Evolutionary conservation across 2,329 filamentous ascomycete species (phyloP).

Genomic region (Trichoderma asperellum): DNA sequence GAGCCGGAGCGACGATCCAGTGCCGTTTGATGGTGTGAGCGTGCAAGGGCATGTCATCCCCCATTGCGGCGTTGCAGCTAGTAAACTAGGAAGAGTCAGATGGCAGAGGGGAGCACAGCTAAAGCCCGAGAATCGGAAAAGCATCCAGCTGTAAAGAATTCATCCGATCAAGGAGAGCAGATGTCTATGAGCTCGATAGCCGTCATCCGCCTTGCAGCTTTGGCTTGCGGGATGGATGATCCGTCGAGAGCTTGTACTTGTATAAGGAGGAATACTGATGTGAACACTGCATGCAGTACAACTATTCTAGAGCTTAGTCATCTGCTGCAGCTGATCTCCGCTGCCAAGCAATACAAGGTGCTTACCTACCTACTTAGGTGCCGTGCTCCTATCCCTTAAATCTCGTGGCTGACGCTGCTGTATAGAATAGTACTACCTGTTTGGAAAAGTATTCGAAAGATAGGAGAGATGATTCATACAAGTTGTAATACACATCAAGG

Average conservation of each 20-base stretch:
- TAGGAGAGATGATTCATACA: too few relatives aligned
- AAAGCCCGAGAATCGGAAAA: conserved; percentile 11
- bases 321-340: not conserved
- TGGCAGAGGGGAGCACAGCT: not conserved
- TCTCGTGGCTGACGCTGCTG: not conserved
- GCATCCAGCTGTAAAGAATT: not conserved
- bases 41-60: not conserved
- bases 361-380: not conserved
- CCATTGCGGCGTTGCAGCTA: not conserved
- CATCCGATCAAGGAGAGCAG: not conserved
- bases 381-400: not conserved
- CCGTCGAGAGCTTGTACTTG: not conserved
- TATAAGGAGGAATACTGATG: not conserved
- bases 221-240: not conserved
- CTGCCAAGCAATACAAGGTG: not conserved
- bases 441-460: not conserved
- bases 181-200: not conserved
- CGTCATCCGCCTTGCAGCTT: conserved; percentile 1
- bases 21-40: conserved; percentile 6
- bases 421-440: not conserved
- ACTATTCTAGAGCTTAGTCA: not conserved
- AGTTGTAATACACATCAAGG: too few relatives aligned
- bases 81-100: not conserved
- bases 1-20: conserved; percentile 1
- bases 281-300: not conserved